These are phyloP conservation scores for Paramecium primaurelia DNA, from an alignment of 73 alveolate species.

Conservation along the genomic window DNA sequence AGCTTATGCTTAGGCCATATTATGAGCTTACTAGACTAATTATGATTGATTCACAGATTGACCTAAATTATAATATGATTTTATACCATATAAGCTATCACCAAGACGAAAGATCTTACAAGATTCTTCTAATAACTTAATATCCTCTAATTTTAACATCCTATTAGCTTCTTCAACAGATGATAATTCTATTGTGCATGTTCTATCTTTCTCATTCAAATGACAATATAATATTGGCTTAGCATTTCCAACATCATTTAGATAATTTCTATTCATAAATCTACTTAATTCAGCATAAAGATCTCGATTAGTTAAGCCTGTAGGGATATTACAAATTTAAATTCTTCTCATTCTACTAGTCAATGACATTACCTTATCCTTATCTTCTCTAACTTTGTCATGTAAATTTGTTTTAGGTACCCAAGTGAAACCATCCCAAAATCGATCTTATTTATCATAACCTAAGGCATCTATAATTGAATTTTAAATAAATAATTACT, in stretches of 20 bases:
- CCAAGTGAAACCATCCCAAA: slow-evolving; percentile 54
- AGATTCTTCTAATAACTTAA: slow-evolving; percentile 2
- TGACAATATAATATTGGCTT: slow-evolving; percentile 21
- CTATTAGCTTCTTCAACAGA: slow-evolving; percentile 44
- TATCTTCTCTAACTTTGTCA: slow-evolving; percentile 37
- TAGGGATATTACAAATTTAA: slow-evolving; percentile 33
- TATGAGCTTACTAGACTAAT: slow-evolving; percentile 47
- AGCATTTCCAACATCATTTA: slow-evolving; percentile 38
- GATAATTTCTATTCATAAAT: slow-evolving; percentile 13
- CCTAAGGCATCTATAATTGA: neutral
- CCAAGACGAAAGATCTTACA: slow-evolving; percentile 3
- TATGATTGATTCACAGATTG: slow-evolving; percentile 2
- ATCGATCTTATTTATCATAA: neutral
- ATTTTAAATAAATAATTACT: neutral
- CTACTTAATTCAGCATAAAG: slow-evolving; percentile 36
- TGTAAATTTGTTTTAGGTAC: slow-evolving; percentile 40
- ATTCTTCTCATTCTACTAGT: slow-evolving; percentile 46
- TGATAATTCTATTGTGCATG: slow-evolving; percentile 11
- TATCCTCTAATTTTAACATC: neutral
- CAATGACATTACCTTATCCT: slow-evolving; percentile 43
- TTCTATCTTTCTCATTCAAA: slow-evolving; percentile 32
- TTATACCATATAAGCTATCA: slow-evolving; percentile 31
- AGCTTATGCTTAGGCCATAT: slow-evolving; percentile 32
- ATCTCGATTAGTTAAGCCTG: slow-evolving; percentile 39
- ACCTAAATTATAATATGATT: neutral